Evolutionary conservation across 768 basidiomycete species (phyloP), one percentile per base, ranked within the genome.

Genomic region (Pleurotus cornucopiae): DNA sequence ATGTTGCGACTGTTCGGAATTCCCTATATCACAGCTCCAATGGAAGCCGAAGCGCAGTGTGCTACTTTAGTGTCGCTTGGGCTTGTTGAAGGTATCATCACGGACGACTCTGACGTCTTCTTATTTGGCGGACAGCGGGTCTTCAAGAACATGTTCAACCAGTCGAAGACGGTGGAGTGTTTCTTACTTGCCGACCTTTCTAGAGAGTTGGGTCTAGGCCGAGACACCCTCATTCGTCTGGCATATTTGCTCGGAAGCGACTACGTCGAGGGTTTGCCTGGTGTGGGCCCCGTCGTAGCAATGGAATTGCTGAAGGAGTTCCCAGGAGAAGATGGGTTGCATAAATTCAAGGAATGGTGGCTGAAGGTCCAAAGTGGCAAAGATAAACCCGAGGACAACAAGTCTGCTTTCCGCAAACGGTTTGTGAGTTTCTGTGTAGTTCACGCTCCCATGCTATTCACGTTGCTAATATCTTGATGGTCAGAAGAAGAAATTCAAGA

Each of bases 121-220:
- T 85, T 99, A 48, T 99, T 99, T 62, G 97, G 97, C 30, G 96
- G 93, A 20, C 72, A 82, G 61, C 87, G 94, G n/a, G 92, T 98
- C 16, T 97, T 90, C 80, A 97, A 96, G 73, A 98, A 99, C 69
- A 96, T 99, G 90, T 99, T 99, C 76, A 98, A 98, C 68, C 96
- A 98, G 70, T 90, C 91, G 47, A 98, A 98, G 76, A 98, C 94
- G 3, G 97, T 98, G 54, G 97, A 99, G 71, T 94, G 94, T 66
- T 99, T 97, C 76, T 75, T 97, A 37, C 73, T 85, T 2, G 70
- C 83, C 4, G 97, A 99, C 67, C 80, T 98, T 48, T 80, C 80
- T 39, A 81, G 94, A 43, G 97, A 99, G 68, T 77, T 99, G 7
- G 88, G 91, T 4, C 75, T 98, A 20, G 87, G 91, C 48, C 80